Percentiles rank a stretch among this genome's conserved stretches.
Conservation (phyloP, 352 stramenopile species). For the Phytophthora hybrid region DNA sequence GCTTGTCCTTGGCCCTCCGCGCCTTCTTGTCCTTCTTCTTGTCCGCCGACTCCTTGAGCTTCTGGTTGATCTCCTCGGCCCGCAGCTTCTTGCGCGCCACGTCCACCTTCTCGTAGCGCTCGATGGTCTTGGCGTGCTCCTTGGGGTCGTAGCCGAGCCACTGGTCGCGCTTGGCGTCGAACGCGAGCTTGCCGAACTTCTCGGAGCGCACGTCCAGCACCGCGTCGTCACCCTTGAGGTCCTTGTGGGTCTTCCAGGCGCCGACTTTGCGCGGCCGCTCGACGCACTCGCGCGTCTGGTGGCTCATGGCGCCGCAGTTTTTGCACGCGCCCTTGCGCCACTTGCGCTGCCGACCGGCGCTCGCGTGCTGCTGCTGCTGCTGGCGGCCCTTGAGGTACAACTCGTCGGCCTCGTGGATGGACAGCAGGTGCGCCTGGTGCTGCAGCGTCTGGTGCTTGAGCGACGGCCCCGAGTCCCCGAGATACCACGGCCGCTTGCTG, state of each 20-base stretch:
- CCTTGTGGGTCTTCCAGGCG: slow-evolving; percentile 93
- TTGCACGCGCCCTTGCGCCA: slow-evolving; percentile 94
- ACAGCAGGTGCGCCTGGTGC: slow-evolving; percentile 92
- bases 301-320: slow-evolving; percentile 95
- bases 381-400: slow-evolving; percentile 69
- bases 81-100: slow-evolving; percentile 79
- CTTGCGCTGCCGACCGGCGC: slow-evolving; percentile 49
- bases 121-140: slow-evolving; percentile 82
- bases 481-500: slow-evolving; percentile 99
- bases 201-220: slow-evolving; percentile 88
- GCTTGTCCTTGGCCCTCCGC: slow-evolving; percentile 31
- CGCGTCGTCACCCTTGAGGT: slow-evolving; percentile 89
- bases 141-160: slow-evolving; percentile 96
- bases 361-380: not conserved
- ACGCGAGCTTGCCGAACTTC: slow-evolving; percentile 95
- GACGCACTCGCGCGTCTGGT: slow-evolving; percentile 94
- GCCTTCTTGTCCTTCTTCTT: slow-evolving; percentile 49
- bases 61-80: slow-evolving; percentile 82
- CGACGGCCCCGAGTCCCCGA: slow-evolving; percentile 93
- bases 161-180: slow-evolving; percentile 97
- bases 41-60: slow-evolving; percentile 58
- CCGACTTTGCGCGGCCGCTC: slow-evolving; percentile 92
- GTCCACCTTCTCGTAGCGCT: slow-evolving; percentile 87
- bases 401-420: slow-evolving; percentile 90
- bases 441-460: slow-evolving; percentile 96